Percentiles rank a stretch among this genome's conserved stretches.
These are phyloP conservation scores for Cyclocybe cylindracea DNA, from an alignment of 768 basidiomycete genomes.

Conservation along the genomic window DNA sequence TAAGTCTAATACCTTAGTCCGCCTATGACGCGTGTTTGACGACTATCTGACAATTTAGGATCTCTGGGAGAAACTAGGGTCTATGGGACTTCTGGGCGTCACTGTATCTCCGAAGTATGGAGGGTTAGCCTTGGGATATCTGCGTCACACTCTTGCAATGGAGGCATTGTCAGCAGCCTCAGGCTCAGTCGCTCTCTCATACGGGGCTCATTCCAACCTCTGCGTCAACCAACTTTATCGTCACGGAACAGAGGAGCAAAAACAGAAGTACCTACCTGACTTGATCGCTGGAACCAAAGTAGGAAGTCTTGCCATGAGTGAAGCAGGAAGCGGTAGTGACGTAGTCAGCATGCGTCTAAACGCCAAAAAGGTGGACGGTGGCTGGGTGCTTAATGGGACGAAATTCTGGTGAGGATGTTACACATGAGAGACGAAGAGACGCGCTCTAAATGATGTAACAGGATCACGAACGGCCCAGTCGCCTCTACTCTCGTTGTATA, in stretches of 20 bases:
- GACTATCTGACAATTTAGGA: constrained; percentile 45
- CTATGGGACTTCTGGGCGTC: constrained; percentile 90
- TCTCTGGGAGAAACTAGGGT: constrained; percentile 86
- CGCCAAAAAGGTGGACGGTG: constrained; percentile 75
- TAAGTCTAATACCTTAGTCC: constrained; percentile 31
- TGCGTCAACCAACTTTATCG: constrained; percentile 86
- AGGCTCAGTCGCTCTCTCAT: constrained; percentile 89
- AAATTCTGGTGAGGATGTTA: constrained; percentile 79
- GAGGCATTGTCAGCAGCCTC: constrained; percentile 91
- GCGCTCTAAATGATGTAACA: constrained; percentile 27
- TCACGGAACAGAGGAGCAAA: constrained; percentile 83
- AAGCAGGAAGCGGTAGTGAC: constrained; percentile 89
- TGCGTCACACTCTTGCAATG: constrained; percentile 91
- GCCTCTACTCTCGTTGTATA: constrained; percentile 93
- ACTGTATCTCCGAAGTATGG: constrained; percentile 81
- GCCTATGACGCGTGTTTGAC: constrained; percentile 6
- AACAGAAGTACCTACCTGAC: constrained; percentile 80
- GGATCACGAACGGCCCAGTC: constrained; percentile 94
- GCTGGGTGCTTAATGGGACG: constrained; percentile 83
- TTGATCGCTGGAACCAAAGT: constrained; percentile 81
- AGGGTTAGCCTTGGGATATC: constrained; percentile 83
- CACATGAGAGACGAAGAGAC: neutral
- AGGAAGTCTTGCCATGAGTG: constrained; percentile 94
- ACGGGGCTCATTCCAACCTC: constrained; percentile 90
- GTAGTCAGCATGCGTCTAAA: constrained; percentile 92